Evolutionary conservation across 805 yeast genomes (phyloP), one percentile per base, ranked within the genome.

Genomic region (Lipomyces spencermartinsiae): DNA sequence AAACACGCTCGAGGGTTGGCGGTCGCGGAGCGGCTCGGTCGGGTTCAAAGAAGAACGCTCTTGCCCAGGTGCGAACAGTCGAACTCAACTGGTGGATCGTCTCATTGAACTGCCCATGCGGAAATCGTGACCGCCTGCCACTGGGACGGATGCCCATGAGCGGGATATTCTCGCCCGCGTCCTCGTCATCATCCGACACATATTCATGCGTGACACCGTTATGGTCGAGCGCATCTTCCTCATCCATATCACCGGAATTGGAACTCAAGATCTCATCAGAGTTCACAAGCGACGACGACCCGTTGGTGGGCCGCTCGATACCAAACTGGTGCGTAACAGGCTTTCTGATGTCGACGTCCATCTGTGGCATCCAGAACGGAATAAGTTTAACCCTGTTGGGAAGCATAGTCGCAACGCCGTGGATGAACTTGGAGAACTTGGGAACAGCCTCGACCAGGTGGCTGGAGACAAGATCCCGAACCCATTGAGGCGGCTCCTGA

Each of bases 401-500:
- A 72, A 95, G 81, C 75, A 95, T 81, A n/a, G 95, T 84, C 5
- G 99, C 97, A 68, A 92, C 88, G 74, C 99, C 99, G 76, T 95
- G 99, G 74, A 95, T 94, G 76, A 95, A 95, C 79, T 95, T 95
- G 64, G 98, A 94, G 79, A 92, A 95, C 80, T 95, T 95, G 35
- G 99, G 99, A 56, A 95, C 97, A 1, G 98, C 98, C 80, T 95
- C 99, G 55, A 95, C 99, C 62, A 95, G 83, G 79, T 95, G 99
- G 35, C 96, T 89, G 0, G 93, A 82, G 46, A 94, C 93, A 78
- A 95, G 85, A 73, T 94, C 97, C 73, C 95, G 86, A 60, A 95
- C 97, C 99, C 99, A 95, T 70, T 86, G 89, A 9, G 99, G 99
- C 35, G 99, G 99, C 79, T 95, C 99, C 81, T 95, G 99, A 65